Evolutionary conservation across 306 rosid genomes (phyloP).

Genomic region (Trifolium subterraneum): DNA sequence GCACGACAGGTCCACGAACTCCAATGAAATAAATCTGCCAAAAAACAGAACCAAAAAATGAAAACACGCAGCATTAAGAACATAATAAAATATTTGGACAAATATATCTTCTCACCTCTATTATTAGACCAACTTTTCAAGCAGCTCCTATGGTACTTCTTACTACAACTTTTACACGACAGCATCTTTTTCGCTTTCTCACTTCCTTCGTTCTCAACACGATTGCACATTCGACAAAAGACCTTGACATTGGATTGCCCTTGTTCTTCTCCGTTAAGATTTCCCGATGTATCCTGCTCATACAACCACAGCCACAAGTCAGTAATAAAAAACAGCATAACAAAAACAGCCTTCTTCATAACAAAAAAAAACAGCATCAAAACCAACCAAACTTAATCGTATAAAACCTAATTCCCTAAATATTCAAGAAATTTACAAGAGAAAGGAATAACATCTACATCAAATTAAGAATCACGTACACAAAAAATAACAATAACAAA

Average conservation of each 20-base stretch:
- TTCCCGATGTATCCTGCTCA: constrained; percentile 71
- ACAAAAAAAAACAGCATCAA: constrained; percentile 1
- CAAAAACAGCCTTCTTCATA: too few species aligned
- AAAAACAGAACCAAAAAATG: constrained; percentile 7
- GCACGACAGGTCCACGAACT: constrained; percentile 57
- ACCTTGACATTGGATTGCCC: constrained; percentile 73
- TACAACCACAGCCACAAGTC: not conserved
- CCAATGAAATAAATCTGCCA: constrained; percentile 56
- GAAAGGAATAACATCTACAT: not conserved
- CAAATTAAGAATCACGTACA: not conserved
- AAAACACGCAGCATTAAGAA: constrained; percentile 30
- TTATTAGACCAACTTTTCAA: constrained; percentile 90
- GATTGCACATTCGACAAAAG: constrained; percentile 93
- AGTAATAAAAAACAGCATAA: constrained; percentile 9
- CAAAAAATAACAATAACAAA: not conserved
- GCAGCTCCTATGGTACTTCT: constrained; percentile 95
- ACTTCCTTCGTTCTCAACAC: constrained; percentile 85
- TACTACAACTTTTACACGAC: constrained; percentile 91
- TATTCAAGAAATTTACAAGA: not conserved
- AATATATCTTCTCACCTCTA: constrained; percentile 66
- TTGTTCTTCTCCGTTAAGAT: constrained; percentile 69
- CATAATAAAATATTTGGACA: not conserved
- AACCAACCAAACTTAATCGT: not conserved
- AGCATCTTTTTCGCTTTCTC: constrained; percentile 91
- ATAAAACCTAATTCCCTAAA: not conserved